These are phyloP conservation scores for Biancaea sappan DNA, from an alignment of 306 rosid species.

Conservation along the genomic window DNA sequence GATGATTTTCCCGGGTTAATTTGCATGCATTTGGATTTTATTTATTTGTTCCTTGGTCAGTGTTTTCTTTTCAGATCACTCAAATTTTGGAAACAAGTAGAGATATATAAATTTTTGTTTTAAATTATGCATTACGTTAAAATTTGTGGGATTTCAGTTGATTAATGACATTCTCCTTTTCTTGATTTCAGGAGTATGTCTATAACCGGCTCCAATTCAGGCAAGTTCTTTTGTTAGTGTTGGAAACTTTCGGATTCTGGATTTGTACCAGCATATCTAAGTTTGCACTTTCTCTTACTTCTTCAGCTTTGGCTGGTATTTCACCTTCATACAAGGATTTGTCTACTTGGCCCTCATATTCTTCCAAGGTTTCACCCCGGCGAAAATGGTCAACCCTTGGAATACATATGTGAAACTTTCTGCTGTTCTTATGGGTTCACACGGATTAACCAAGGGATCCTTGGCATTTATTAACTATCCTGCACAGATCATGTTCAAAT, in stretches of 20 bases:
- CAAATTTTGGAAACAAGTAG: not conserved
- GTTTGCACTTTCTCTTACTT: not conserved
- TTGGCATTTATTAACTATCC: conserved; percentile 70
- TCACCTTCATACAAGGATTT: conserved; percentile 67
- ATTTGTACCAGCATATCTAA: not conserved
- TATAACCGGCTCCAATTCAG: conserved; percentile 67
- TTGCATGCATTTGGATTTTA: not conserved
- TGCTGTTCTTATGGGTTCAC: conserved; percentile 72
- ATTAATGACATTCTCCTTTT: not conserved
- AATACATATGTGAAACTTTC: conserved; percentile 63
- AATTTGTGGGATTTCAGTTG: not conserved
- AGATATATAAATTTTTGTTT: not conserved
- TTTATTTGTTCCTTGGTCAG: not conserved
- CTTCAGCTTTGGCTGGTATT: conserved; percentile 70
- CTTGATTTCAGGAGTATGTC: conserved; percentile 55
- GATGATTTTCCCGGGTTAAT: not conserved
- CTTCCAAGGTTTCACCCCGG: not conserved
- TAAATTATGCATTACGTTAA: not conserved
- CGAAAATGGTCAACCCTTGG: conserved; percentile 49
- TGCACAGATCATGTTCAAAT: conserved; percentile 77
- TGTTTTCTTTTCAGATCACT: not conserved
- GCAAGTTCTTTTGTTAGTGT: conserved; percentile 23
- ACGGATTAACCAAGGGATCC: conserved; percentile 69
- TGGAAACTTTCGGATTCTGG: not conserved
- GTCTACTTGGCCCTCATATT: not conserved